These are phyloP conservation scores for Pittosporum tobira DNA, from an alignment of 129 eudicot genomes.

Conservation along the genomic window DNA sequence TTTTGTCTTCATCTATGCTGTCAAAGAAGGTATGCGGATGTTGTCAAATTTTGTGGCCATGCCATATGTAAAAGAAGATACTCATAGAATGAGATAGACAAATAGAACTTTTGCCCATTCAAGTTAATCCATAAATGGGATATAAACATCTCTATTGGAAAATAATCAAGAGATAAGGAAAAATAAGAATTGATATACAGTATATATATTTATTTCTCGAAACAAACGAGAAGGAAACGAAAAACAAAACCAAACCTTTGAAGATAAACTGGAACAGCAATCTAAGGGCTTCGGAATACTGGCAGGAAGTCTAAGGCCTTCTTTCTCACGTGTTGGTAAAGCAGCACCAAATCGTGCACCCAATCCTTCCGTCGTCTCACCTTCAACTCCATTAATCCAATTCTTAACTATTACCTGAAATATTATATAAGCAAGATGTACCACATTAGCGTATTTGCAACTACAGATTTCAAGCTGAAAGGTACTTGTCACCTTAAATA, in stretches of 20 bases:
- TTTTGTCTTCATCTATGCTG: too few relatives aligned
- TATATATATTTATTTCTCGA: neutral
- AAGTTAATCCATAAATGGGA: neutral
- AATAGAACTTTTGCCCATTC: neutral
- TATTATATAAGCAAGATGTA: constrained; percentile 5
- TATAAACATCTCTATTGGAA: neutral
- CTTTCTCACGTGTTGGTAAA: constrained; percentile 34
- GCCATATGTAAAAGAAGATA: neutral
- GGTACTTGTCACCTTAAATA: too few relatives aligned
- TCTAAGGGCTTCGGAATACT: constrained; percentile 43
- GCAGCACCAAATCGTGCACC: constrained; percentile 58
- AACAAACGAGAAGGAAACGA: constrained; percentile 2
- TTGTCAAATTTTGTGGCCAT: neutral
- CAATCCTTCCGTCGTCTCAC: constrained; percentile 46
- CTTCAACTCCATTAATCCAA: constrained; percentile 49
- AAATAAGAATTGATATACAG: neutral
- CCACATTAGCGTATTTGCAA: neutral
- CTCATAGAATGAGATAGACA: neutral
- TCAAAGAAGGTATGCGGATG: neutral
- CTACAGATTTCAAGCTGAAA: neutral
- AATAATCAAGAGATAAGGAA: neutral
- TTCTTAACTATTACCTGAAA: constrained; percentile 49
- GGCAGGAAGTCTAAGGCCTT: constrained; percentile 32
- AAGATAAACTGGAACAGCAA: constrained; percentile 51
- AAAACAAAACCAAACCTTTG: constrained; percentile 34